These are phyloP conservation scores for Eimeria sp. DNA, from an alignment of 169 alveolate genomes.

Conservation along the genomic window DNA sequence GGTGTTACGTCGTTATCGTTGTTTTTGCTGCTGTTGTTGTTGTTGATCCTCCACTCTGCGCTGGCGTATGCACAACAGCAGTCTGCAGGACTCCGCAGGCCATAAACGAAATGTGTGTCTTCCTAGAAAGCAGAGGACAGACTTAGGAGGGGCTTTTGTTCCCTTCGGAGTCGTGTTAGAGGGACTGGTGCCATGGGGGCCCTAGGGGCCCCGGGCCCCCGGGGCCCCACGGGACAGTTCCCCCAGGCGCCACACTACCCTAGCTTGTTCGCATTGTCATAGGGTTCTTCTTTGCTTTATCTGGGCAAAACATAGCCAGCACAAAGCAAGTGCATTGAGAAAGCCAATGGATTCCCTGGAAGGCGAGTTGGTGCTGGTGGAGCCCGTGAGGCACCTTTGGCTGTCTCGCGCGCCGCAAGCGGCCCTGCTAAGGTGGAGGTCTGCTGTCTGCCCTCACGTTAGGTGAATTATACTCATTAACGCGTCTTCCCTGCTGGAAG, in stretches of 20 bases:
- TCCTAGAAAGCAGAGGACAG: neutral
- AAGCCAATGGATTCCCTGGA: neutral
- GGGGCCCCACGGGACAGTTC: neutral
- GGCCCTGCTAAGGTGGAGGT: neutral
- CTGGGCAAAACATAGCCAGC: neutral
- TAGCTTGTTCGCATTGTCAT: neutral
- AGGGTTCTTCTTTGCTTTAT: neutral
- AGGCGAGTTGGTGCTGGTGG: constrained; percentile 11
- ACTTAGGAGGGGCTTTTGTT: neutral
- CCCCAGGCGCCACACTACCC: neutral
- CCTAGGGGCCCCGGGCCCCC: neutral
- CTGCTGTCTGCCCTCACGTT: neutral
- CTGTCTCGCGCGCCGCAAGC: neutral
- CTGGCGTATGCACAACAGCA: neutral
- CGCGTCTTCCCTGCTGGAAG: neutral
- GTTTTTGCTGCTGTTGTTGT: neutral
- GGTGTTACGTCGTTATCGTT: neutral
- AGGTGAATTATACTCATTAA: neutral
- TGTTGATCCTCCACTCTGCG: neutral
- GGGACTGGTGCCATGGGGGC: neutral
- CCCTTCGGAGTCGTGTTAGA: neutral
- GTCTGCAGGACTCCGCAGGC: neutral
- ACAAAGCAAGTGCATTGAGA: neutral
- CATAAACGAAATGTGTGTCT: neutral
- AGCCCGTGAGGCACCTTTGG: neutral